phyloP scores from a whole-genome alignment of 2,329 filamentous ascomycete genomes.

The Trichoderma brevicompactum region DNA sequence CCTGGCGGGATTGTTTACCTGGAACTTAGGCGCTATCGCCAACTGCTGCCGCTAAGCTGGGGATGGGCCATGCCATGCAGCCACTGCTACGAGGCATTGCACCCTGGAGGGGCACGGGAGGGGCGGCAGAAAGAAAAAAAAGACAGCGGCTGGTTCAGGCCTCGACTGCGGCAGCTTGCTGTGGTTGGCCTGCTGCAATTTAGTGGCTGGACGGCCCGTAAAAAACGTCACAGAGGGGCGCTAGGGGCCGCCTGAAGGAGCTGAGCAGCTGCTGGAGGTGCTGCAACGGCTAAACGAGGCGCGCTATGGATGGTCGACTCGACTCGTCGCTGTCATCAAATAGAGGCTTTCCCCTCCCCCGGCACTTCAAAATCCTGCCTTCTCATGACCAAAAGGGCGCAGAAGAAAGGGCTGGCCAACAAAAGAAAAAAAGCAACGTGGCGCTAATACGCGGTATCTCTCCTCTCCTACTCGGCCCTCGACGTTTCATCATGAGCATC shows the following conservation, averaged over 20 bases:
- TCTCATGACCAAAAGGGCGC: no score
- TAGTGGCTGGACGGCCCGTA: conserved; percentile 17
- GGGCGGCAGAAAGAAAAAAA: no score
- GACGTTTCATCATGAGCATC: background rate
- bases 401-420: background rate
- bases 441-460: background rate
- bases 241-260: background rate
- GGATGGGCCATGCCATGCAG: background rate
- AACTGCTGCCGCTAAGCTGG: background rate
- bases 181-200: background rate
- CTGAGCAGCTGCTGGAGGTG: background rate
- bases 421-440: background rate
- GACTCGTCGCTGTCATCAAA: background rate
- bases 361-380: no score
- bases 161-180: conserved; percentile 2
- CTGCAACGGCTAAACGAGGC: conserved; percentile 7
- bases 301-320: background rate
- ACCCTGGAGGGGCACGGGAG: no score
- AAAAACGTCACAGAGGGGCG: conserved; percentile 26
- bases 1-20: conserved; percentile 24
- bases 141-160: background rate
- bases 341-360: background rate
- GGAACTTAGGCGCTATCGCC: background rate
- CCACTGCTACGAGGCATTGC: background rate
- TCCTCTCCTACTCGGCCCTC: background rate